Evolutionary conservation across 75 land plant genomes (phyloP), one percentile per base, ranked within the genome.

Genomic region (Pinus taeda): DNA sequence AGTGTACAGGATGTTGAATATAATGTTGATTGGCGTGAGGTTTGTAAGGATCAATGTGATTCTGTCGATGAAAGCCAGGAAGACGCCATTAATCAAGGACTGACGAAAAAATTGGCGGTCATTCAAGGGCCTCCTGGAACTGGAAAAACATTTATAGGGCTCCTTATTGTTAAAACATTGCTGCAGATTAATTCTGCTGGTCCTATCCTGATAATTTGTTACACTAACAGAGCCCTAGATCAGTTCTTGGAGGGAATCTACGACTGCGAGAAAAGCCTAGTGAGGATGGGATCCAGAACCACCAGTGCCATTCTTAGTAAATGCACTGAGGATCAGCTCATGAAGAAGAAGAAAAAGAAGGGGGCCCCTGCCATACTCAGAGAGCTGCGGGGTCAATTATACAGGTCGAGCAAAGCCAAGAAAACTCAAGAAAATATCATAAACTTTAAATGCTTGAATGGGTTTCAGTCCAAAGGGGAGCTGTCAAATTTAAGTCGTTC

Each of bases 91-190:
- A 60, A 76, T 59, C 80, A 80, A 15, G 81, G 60, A 12, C 55
- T 80, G 30, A 76, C 66, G 29, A 76, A 80, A 29, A 76, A 33
- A 24, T 0, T 80, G 64, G 79, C 81, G 13, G 33, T 80, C 33
- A 80, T 80, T 61, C 81, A 80, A 49, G 81, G 81, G 3, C 81
- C 81, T 13, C 81, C 81, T 59, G 79, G 81, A 6, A 80, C 81
- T 21, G 81, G 81, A 33, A 80, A 80, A 49, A 80, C 81, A 13
- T 80, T 76, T 79, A 24, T 78, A 4, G 81, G 81, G 17, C 56
- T 62, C 15, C 66, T 36, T 17, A 75, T 80, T 39, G 81, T 80
- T 1, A 57, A 79, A 65, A 33, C 33, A 15, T 30, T 80, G 18
- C 4, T 15, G 56, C 77, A 80, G 59, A 39, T 61, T 17, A 73